Evolutionary conservation across 208 protist species (phyloP).

Genomic region (Crithidia fasciculata): DNA sequence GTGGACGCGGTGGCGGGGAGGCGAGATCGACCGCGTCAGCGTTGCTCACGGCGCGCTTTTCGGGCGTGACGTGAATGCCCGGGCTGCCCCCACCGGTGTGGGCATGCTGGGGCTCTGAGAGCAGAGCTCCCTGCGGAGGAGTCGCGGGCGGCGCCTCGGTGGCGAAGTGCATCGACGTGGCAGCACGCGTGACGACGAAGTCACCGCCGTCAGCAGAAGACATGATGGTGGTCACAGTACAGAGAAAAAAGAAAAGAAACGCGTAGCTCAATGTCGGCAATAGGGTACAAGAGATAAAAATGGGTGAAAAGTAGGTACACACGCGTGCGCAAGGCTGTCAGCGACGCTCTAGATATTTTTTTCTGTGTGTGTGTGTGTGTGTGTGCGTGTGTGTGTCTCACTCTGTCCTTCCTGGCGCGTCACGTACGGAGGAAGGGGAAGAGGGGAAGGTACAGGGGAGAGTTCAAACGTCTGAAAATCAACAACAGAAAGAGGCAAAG

Average conservation of each 20-base stretch:
- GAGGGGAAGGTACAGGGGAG: too few species aligned
- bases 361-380: not conserved
- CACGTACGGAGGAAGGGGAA: too few species aligned
- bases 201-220: not conserved
- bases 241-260: not conserved
- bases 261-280: not conserved
- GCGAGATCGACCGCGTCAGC: conserved; percentile 5
- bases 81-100: not conserved
- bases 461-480: too few species aligned
- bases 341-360: not conserved
- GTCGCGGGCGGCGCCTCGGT: not conserved
- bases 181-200: conserved; percentile 1
- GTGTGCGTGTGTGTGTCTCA: not conserved
- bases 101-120: not conserved
- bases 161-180: conserved; percentile 12
- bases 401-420: not conserved
- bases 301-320: too few species aligned
- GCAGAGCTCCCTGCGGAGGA: not conserved
- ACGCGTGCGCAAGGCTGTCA: too few species aligned
- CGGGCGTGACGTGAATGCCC: not conserved
- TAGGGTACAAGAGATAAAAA: too few species aligned
- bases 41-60: not conserved
- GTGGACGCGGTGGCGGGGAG: conserved; percentile 32
- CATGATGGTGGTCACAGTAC: not conserved
- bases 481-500: not conserved